Evolutionary conservation across 441 rosid species (phyloP), one percentile per base, ranked within the genome.

Genomic region (Francoa sonchifolia): DNA sequence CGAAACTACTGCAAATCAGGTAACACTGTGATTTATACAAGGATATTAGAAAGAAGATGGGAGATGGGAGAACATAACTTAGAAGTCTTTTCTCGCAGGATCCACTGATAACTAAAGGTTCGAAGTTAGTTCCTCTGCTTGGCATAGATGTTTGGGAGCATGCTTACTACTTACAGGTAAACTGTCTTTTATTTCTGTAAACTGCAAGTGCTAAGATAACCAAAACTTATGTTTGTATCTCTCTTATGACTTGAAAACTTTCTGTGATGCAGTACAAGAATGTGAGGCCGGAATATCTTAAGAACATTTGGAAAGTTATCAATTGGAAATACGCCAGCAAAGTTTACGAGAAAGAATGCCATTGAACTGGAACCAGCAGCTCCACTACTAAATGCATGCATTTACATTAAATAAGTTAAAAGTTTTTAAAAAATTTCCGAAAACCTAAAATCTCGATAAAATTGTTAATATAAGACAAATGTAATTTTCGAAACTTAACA

Each of bases 71-170:
- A n/a, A n/a, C n/a, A n/a, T 8, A 33, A 40, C 26, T 22, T 50
- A 8, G 46, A 48, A 22, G 42, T 33, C 33, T 31, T 50, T 21
- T 56, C 17, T 34, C 26, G 54, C 74, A 90, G 96, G 96, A 90
- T 63, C 90, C 96, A 8, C 65, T 86, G 31, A 88, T 82, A 38
- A 77, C 99, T 5, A 82, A 78, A 66, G 95, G 88, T 52, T 47
- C 70, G 46, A 56, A 41, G 48, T 54, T 90, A 49, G 79, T 82
- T 63, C 96, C 96, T 34, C 55, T 90, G 64, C 73, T 90, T 44
- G 99, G 99, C 6, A 63, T 90, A 52, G 96, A 90, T 68, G 99
- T 90, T 23, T 90, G 96, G 96, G 99, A 90, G 72, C 99, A 90
- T 44, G 99, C 99, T 18, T 90, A 90, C 71, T 90, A 90, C 61